Conservation (phyloP, 805 yeast species). For the Lachancea lanzarotensis region DNA sequence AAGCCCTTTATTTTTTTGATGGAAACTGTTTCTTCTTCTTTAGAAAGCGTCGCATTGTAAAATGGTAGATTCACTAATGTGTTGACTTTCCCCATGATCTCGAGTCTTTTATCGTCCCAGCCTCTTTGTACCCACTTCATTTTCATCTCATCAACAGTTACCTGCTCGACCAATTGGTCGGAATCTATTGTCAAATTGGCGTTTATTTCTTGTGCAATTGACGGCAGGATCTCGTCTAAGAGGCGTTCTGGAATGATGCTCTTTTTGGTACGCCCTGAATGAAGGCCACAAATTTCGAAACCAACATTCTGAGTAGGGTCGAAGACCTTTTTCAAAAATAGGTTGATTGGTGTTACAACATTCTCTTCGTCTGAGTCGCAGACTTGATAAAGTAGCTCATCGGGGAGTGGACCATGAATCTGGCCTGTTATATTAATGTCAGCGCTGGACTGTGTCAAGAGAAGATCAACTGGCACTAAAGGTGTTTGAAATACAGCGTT, state of each 20-base stretch:
- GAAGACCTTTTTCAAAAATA: slow-evolving; percentile 21
- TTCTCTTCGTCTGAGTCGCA: slow-evolving; percentile 30
- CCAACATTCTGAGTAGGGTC: slow-evolving; percentile 16
- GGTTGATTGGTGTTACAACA: slow-evolving; percentile 28
- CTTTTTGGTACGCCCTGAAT: neutral
- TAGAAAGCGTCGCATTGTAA: slow-evolving; percentile 18
- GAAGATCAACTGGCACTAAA: slow-evolving; percentile 6
- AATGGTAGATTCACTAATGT: slow-evolving; percentile 31
- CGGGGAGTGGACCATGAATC: slow-evolving; percentile 25
- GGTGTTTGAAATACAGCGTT: slow-evolving; percentile 14
- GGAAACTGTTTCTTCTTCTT: slow-evolving; percentile 17
- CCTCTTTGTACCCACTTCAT: slow-evolving; percentile 31
- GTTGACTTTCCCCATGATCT: slow-evolving; percentile 36
- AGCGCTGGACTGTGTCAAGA: neutral
- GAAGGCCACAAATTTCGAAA: slow-evolving; percentile 16
- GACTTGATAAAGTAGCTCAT: slow-evolving; percentile 20
- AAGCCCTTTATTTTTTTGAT: slow-evolving; percentile 38
- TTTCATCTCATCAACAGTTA: slow-evolving; percentile 34
- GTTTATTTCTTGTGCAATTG: slow-evolving; percentile 17
- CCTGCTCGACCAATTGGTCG: slow-evolving; percentile 30
- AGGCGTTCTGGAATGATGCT: slow-evolving; percentile 16
- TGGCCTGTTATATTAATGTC: slow-evolving; percentile 7
- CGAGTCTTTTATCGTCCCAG: slow-evolving; percentile 29
- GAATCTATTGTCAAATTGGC: slow-evolving; percentile 21
- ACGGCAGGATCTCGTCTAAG: slow-evolving; percentile 13